These are phyloP conservation scores for Alliaria petiolata DNA, from an alignment of 345 rosid genomes.

Conservation along the genomic window DNA sequence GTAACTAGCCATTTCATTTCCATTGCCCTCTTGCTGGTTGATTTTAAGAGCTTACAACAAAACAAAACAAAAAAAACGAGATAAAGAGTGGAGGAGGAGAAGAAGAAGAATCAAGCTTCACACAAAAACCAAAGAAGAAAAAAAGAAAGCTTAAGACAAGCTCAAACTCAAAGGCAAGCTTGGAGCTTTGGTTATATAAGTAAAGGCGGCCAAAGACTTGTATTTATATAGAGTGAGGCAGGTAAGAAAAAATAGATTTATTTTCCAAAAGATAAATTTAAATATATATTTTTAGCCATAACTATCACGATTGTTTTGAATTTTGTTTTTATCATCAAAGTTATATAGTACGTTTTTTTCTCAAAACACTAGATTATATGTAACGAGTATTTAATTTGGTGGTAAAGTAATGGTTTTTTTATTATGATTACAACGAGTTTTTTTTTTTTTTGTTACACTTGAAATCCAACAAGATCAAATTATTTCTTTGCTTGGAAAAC, in stretches of 20 bases:
- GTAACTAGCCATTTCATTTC: constrained; percentile 34
- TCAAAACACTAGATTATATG: too few species aligned
- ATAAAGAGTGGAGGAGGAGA: not conserved
- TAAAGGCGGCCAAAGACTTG: not conserved
- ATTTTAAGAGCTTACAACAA: not conserved
- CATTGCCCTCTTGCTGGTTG: constrained; percentile 25
- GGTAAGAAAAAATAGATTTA: not conserved
- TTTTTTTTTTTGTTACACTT: not conserved
- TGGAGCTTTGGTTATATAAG: not conserved
- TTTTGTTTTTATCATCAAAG: not conserved
- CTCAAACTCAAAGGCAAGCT: constrained; percentile 9
- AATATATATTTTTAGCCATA: not conserved
- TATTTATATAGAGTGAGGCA: constrained; percentile 13
- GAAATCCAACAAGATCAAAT: not conserved
- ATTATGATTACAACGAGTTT: not conserved
- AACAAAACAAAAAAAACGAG: not conserved
- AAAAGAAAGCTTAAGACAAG: not conserved
- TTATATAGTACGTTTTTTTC: not conserved
- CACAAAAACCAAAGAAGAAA: not conserved
- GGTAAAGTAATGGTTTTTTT: not conserved
- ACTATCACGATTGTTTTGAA: not conserved
- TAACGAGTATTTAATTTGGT: too few species aligned
- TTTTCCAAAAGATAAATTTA: not conserved
- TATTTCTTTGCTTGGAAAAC: not conserved
- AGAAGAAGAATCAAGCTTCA: not conserved